phyloP scores from a whole-genome alignment of 1,139 yeast species.

The Saccharomyces hybrid region DNA sequence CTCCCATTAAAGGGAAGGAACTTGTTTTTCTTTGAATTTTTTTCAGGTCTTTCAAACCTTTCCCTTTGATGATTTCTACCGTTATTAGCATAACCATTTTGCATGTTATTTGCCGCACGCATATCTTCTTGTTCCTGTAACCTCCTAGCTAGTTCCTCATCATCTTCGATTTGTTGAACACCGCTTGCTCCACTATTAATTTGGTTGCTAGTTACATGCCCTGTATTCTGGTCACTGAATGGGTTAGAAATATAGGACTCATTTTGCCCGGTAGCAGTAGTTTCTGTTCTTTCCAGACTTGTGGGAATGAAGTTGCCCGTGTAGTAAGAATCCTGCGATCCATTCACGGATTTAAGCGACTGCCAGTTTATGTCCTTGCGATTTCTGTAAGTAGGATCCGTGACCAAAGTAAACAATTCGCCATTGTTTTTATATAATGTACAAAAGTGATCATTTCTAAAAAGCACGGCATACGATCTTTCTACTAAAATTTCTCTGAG shows the following conservation, averaged over 20 bases:
- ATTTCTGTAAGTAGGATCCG: slow-evolving; percentile 54
- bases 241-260: slow-evolving; percentile 11
- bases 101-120: slow-evolving; percentile 16
- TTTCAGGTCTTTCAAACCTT: not conserved
- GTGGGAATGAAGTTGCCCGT: slow-evolving; percentile 50
- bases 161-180: slow-evolving; percentile 15
- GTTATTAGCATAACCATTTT: slow-evolving; percentile 7
- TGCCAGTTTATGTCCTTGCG: slow-evolving; percentile 63
- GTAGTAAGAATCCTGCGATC: slow-evolving; percentile 58
- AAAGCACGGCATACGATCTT: slow-evolving; percentile 54
- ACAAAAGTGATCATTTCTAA: slow-evolving; percentile 76
- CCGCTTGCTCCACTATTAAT: not conserved
- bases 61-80: slow-evolving; percentile 5
- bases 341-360: slow-evolving; percentile 56
- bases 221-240: slow-evolving; percentile 8
- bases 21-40: slow-evolving; percentile 1
- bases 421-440: slow-evolving; percentile 51
- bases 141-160: slow-evolving; percentile 27
- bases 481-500: slow-evolving; percentile 39
- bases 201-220: not conserved
- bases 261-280: not conserved
- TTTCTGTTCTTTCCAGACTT: slow-evolving; percentile 7
- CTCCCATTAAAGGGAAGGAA: not conserved
- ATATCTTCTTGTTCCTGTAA: slow-evolving; percentile 29
- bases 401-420: slow-evolving; percentile 52